phyloP scores from a whole-genome alignment of 148 eudicot genomes.

The Rhododendron vialii region DNA sequence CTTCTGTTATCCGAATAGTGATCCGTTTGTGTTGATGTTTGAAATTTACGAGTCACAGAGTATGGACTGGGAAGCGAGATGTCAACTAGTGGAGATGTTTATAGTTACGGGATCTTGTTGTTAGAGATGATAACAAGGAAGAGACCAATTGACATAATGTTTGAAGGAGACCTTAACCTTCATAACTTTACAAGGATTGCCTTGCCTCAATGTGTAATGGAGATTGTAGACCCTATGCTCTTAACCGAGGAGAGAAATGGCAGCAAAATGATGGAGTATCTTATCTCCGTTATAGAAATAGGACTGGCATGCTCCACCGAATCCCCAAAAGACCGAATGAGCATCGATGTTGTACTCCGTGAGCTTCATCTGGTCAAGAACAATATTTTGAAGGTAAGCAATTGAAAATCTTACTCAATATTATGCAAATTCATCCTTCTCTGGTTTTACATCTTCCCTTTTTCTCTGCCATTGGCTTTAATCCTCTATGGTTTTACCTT shows the following conservation, averaged over 20 bases:
- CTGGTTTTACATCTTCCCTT: background rate
- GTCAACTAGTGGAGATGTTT: background rate
- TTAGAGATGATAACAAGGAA: background rate
- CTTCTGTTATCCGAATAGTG: no score
- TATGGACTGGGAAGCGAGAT: background rate
- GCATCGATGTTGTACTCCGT: background rate
- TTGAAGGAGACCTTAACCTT: background rate
- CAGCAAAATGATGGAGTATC: background rate
- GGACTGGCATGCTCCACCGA: background rate
- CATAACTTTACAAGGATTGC: background rate
- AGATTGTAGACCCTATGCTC: background rate
- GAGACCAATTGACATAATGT: background rate
- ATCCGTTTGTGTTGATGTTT: no score
- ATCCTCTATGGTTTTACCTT: no score
- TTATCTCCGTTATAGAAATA: background rate
- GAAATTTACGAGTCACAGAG: background rate
- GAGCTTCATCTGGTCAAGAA: background rate
- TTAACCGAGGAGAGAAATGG: background rate
- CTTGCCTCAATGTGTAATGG: background rate
- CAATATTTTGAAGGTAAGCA: background rate
- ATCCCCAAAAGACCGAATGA: background rate
- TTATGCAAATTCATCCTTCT: background rate
- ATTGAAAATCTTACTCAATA: background rate
- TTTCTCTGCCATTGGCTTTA: background rate
- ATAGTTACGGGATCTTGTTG: background rate